Evolutionary conservation across 164 flowering plant genomes (phyloP), one percentile per base, ranked within the genome.

Genomic region (Taxillus chinensis): DNA sequence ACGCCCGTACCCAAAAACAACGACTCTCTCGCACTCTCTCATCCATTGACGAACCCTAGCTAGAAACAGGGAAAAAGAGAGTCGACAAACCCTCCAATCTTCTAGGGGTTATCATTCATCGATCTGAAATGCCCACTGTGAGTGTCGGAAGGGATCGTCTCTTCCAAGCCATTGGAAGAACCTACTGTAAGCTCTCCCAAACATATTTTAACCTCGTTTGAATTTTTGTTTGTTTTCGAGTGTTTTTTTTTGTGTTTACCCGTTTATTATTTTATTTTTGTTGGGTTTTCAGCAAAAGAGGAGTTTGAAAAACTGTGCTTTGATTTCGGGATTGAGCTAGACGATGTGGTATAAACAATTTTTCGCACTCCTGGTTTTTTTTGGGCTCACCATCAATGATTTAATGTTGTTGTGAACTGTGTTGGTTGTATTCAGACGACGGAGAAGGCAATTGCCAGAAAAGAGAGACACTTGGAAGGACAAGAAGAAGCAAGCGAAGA

Each of bases 241-340:
- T 45, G 5, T 10, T 55, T 63, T 59, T 52, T 5, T 9, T n/a
- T 59, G 55, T 4, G 17, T 50, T 27, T 27, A 27, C 27, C 0
- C 27, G 27, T 27, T 27, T 27, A 27, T 27, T 27, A 27, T 27
- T 43, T 0, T 43, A 43, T 43, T 43, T 43, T 9, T 43, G 46
- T 43, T 6, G 46, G 46, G 5, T 14, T 51, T 3, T 51, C 54
- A 92, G 98, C 90, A 0, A 77, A 86, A 66, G 89, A 86, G 57
- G 97, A 87, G 74, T 95, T 95, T 46, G 99, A 91, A 38, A 87
- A 87, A 27, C 74, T 91, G 11, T 90, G 99, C 74, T 83, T 85
- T 75, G 63, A 80, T 3, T 89, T 82, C 61, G 99, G 99, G 1
- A 83, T 95, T 46, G 99, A 95, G 76, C 96, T 95, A 14, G 99